Conservation (phyloP, 2,329 filamentous ascomycete species). For the Ophiocordyceps unilateralis region DNA sequence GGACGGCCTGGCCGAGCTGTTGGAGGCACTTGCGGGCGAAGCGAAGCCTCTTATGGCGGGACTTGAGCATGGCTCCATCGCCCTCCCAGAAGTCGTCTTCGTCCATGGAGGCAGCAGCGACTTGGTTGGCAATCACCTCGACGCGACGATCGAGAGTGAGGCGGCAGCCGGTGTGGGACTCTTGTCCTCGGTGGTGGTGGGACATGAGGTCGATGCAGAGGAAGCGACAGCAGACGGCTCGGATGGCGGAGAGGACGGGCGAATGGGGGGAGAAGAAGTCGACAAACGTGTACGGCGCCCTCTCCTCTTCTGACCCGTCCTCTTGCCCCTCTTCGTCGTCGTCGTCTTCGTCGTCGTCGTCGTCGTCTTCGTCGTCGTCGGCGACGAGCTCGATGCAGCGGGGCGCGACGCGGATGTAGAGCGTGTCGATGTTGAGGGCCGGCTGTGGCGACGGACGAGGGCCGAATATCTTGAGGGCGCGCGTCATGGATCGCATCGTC, state of each 20-base stretch:
- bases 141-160: conserved; percentile 6
- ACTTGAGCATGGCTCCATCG: too few relatives aligned
- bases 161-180: conserved; percentile 1
- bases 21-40: too few relatives aligned
- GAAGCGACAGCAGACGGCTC: conserved; percentile 16
- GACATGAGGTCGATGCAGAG: conserved; percentile 18
- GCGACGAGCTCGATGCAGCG: conserved; percentile 1
- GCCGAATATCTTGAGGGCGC: conserved; percentile 20
- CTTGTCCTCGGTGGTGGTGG: conserved; percentile 1
- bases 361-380: conserved; percentile 1
- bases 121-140: background rate
- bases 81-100: too few relatives aligned
- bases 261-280: conserved; percentile 16
- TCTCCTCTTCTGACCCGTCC: background rate
- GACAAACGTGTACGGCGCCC: conserved; percentile 14
- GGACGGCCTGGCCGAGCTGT: too few relatives aligned
- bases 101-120: too few relatives aligned
- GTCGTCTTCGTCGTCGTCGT: background rate
- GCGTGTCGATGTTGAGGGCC: conserved; percentile 17
- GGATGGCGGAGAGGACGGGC: conserved; percentile 14
- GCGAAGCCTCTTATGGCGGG: too few relatives aligned
- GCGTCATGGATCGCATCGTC: conserved; percentile 14
- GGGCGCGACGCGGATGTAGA: conserved; percentile 24
- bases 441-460: conserved; percentile 1
- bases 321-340: background rate